These are phyloP conservation scores for Schwanniomyces polymorphus DNA, from an alignment of 805 yeast genomes.

Conservation along the genomic window DNA sequence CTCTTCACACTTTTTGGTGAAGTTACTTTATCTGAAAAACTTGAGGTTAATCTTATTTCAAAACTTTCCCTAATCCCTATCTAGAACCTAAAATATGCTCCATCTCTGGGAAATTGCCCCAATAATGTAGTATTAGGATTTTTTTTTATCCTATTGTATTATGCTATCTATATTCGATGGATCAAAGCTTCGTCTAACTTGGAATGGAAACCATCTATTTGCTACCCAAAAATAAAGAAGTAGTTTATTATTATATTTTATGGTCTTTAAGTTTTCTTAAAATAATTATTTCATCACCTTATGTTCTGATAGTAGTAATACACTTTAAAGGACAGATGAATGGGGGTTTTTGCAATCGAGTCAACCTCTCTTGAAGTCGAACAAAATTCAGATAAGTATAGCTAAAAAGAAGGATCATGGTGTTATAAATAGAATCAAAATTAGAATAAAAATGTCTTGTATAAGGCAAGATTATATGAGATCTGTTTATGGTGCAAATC, in stretches of 20 bases:
- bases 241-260: constrained; percentile 86
- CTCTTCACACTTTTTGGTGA: no score
- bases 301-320: constrained; percentile 92
- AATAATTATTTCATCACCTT: constrained; percentile 88
- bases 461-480: constrained; percentile 67
- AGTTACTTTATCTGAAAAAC: constrained; percentile 46
- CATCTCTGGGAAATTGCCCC: constrained; percentile 85
- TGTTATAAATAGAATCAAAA: constrained; percentile 78
- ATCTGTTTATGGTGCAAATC: constrained; percentile 76
- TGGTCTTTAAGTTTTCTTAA: constrained; percentile 72
- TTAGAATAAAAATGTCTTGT: constrained; percentile 64
- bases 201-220: constrained; percentile 88
- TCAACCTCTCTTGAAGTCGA: constrained; percentile 88
- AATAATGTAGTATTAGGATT: constrained; percentile 67
- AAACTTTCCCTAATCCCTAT: constrained; percentile 57
- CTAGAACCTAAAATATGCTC: constrained; percentile 72
- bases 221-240: constrained; percentile 95
- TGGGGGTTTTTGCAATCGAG: constrained; percentile 88
- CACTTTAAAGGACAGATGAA: constrained; percentile 93
- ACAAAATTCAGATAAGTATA: constrained; percentile 57
- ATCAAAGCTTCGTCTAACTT: constrained; percentile 84
- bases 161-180: no score
- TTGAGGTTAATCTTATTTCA: constrained; percentile 58
- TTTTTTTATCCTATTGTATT: no score
- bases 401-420: constrained; percentile 84